These are phyloP conservation scores for Gastrodia elata DNA, from an alignment of 106 monocot genomes.

Conservation along the genomic window DNA sequence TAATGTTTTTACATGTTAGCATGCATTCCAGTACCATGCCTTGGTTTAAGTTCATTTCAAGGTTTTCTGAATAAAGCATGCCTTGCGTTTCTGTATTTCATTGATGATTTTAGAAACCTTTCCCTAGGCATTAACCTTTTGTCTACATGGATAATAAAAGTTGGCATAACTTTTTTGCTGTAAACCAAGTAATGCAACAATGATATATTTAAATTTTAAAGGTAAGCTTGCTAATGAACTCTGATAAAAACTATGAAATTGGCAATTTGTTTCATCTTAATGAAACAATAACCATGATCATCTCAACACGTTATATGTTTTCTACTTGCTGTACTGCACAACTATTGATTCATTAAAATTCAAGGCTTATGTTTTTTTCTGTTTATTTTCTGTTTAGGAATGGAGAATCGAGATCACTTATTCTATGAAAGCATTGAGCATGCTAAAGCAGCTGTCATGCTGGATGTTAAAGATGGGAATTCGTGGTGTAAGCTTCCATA, in stretches of 20 bases:
- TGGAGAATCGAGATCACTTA: slow-evolving; percentile 46
- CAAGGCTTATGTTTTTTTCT: slow-evolving; percentile 2
- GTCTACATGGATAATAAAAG: neutral
- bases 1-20: neutral
- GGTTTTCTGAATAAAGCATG: neutral
- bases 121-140: neutral
- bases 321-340: neutral
- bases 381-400: slow-evolving; percentile 35
- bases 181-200: neutral
- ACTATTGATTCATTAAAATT: neutral
- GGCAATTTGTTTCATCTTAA: neutral
- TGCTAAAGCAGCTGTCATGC: slow-evolving; percentile 78
- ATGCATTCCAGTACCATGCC: neutral
- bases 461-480: slow-evolving; percentile 94
- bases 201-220: neutral
- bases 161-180: slow-evolving; percentile 1
- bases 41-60: neutral
- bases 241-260: neutral
- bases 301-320: neutral
- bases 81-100: neutral
- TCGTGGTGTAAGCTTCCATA: slow-evolving; percentile 79
- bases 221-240: neutral
- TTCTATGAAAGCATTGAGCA: slow-evolving; percentile 84
- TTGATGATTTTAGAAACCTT: neutral
- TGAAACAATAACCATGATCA: neutral